phyloP scores from a whole-genome alignment of 2,329 filamentous ascomycete species.

The Colletotrichum spaethianum region DNA sequence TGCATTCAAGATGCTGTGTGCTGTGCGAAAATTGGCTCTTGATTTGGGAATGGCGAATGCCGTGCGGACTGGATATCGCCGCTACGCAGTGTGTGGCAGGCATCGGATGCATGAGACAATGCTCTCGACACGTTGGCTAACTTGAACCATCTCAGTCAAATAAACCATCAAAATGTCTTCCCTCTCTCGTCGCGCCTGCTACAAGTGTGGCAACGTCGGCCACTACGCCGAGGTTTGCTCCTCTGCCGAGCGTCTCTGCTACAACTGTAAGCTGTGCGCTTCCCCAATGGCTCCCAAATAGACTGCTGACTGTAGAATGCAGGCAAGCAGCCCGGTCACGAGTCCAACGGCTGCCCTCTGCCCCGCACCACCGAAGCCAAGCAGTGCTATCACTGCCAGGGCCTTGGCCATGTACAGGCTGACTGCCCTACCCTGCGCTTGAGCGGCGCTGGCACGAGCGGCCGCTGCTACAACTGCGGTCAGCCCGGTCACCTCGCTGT shows the following conservation, averaged over 20 bases:
- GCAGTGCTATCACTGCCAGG: slow-evolving; percentile 99
- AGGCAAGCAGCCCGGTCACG: slow-evolving; percentile 93
- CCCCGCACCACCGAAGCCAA: slow-evolving; percentile 98
- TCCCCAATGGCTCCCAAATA: not conserved
- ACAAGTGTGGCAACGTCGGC: slow-evolving; percentile 87
- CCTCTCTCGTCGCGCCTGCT: slow-evolving; percentile 86
- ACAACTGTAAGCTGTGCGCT: slow-evolving; percentile 84
- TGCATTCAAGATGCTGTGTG: not conserved
- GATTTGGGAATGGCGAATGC: not conserved
- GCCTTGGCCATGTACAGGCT: slow-evolving; percentile 96
- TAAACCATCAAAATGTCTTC: slow-evolving; percentile 76
- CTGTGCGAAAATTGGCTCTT: not conserved
- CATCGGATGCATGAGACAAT: not conserved
- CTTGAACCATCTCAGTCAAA: slow-evolving; percentile 9
- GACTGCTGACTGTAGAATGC: slow-evolving; percentile 28
- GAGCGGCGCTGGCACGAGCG: slow-evolving; percentile 84
- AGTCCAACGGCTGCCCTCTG: slow-evolving; percentile 97
- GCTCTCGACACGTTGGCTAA: slow-evolving; percentile 44
- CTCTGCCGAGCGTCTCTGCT: slow-evolving; percentile 97
- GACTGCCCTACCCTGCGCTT: slow-evolving; percentile 97
- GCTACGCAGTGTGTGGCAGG: not conserved
- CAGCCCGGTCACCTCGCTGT: slow-evolving; percentile 93
- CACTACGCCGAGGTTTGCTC: slow-evolving; percentile 94
- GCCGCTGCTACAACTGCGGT: slow-evolving; percentile 97
- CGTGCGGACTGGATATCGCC: not conserved